A percentile compares a stretch with the other conserved stretches of the same genome.
These are phyloP conservation scores for Guyanaporus albipodus DNA, from an alignment of 768 basidiomycete genomes.

Conservation along the genomic window DNA sequence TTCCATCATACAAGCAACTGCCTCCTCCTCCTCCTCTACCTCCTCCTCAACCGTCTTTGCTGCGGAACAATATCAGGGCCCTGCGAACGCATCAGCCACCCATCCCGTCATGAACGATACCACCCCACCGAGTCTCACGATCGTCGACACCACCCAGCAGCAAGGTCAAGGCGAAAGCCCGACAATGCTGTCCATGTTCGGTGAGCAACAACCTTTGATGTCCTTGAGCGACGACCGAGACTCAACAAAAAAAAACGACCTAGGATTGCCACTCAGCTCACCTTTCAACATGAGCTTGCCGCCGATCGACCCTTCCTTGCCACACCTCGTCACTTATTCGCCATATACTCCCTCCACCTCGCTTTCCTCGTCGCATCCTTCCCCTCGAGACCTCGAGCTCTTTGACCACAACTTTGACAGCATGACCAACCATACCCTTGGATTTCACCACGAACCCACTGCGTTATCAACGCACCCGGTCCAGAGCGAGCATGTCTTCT, in stretches of 20 bases:
- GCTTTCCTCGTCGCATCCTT: constrained; percentile 32
- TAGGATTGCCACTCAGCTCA: constrained; percentile 30
- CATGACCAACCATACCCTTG: constrained; percentile 28
- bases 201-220: constrained; percentile 13
- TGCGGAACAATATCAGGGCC: constrained; percentile 24
- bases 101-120: constrained; percentile 22
- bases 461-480: constrained; percentile 38
- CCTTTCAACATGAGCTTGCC: constrained; percentile 28
- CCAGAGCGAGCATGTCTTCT: constrained; percentile 58
- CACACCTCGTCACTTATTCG: constrained; percentile 29
- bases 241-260: no score
- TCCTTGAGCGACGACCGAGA: neutral
- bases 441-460: constrained; percentile 20
- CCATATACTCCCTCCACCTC: constrained; percentile 34
- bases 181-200: constrained; percentile 27
- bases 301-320: constrained; percentile 26
- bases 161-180: constrained; percentile 24
- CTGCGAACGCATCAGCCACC: constrained; percentile 20
- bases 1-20: constrained; percentile 40
- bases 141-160: constrained; percentile 17
- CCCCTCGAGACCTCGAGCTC: constrained; percentile 31
- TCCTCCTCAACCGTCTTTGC: constrained; percentile 34
- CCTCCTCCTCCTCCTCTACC: constrained; percentile 29
- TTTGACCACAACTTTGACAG: constrained; percentile 36
- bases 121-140: constrained; percentile 17